Conservation (phyloP, 768 basidiomycete genomes). For the Chalciporus piperatus region DNA sequence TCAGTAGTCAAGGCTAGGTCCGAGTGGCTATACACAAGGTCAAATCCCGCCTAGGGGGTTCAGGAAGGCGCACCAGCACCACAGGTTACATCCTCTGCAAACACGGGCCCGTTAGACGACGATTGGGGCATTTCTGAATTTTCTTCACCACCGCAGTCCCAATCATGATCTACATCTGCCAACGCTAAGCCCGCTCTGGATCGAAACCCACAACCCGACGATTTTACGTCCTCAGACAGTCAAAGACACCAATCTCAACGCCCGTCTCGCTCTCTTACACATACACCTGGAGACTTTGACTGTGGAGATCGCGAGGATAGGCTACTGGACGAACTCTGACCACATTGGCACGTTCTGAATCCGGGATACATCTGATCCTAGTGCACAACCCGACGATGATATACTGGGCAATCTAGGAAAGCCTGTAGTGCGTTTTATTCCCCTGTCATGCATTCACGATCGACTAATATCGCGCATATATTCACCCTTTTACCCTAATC, state of each 20-base stretch:
- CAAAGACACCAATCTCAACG: constrained; percentile 3
- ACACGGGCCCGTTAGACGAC: constrained; percentile 26
- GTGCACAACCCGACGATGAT: too few species aligned
- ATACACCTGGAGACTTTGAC: constrained; percentile 55
- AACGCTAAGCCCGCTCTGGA: constrained; percentile 1
- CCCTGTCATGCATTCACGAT: background rate
- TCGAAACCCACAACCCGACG: constrained; percentile 35
- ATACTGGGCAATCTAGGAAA: constrained; percentile 65
- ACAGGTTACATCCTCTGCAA: constrained; percentile 5
- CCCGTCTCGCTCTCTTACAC: constrained; percentile 21
- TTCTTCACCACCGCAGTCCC: constrained; percentile 22
- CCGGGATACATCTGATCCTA: background rate
- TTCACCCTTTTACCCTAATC: constrained; percentile 8
- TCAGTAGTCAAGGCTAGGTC: too few species aligned
- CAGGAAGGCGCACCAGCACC: too few species aligned
- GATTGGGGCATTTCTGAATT: constrained; percentile 46
- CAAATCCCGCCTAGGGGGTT: too few species aligned
- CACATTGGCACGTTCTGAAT: constrained; percentile 21
- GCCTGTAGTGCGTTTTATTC: constrained; percentile 43
- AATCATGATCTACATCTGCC: constrained; percentile 9
- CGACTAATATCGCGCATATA: background rate
- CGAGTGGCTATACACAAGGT: too few species aligned
- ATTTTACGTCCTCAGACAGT: constrained; percentile 31
- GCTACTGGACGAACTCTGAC: constrained; percentile 36
- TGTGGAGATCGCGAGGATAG: constrained; percentile 56